These are phyloP conservation scores for Tuber indicum DNA, from an alignment of 495 filamentous ascomycete genomes.

Conservation along the genomic window DNA sequence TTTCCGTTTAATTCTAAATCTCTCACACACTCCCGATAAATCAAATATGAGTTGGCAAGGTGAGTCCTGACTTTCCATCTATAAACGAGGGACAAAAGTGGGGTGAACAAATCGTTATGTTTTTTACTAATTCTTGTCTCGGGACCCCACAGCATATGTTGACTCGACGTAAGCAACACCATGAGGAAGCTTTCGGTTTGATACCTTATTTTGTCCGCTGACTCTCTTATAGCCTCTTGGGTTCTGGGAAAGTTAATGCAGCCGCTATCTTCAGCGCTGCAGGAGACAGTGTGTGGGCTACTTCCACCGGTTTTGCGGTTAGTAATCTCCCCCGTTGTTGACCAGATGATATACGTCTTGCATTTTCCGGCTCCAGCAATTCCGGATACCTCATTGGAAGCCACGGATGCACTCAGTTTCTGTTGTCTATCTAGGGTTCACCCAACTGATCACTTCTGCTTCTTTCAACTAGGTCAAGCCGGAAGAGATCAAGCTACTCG, in stretches of 20 bases:
- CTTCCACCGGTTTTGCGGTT: constrained; percentile 65
- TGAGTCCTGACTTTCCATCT: not conserved
- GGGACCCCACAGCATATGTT: constrained; percentile 34
- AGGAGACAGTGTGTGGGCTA: constrained; percentile 78
- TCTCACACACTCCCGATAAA: not conserved
- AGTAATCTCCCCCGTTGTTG: constrained; percentile 40
- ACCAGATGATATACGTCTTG: not conserved
- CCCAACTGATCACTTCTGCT: constrained; percentile 5
- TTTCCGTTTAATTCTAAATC: not conserved
- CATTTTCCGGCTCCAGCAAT: not conserved
- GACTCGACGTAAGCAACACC: constrained; percentile 12
- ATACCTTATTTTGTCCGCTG: constrained; percentile 2
- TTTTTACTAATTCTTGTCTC: constrained; percentile 19
- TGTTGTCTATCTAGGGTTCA: not conserved
- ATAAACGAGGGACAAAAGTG: not conserved
- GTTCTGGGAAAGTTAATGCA: constrained; percentile 73
- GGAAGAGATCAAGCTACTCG: constrained; percentile 55
- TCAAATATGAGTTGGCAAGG: constrained; percentile 32
- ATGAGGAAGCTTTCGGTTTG: not conserved
- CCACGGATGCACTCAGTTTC: constrained; percentile 1
- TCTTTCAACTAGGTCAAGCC: constrained; percentile 48
- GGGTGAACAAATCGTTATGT: not conserved
- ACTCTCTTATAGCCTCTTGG: constrained; percentile 60
- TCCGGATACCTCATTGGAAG: not conserved
- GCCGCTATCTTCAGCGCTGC: constrained; percentile 77